Evolutionary conservation across 2,329 filamentous ascomycete species (phyloP).

Genomic region (Cercospora zeina): DNA sequence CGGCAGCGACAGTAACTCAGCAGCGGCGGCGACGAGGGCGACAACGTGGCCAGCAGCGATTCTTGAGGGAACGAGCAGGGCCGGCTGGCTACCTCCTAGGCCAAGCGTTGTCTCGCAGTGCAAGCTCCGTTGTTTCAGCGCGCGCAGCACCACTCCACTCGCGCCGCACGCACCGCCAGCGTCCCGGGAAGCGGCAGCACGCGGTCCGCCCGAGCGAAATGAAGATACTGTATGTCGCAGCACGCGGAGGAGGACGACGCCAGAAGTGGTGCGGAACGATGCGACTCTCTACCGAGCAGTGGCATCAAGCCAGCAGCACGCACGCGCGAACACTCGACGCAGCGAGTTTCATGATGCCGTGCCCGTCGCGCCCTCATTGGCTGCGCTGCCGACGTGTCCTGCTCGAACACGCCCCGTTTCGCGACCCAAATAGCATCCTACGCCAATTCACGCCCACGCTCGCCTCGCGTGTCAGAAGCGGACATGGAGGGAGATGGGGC

Average conservation of each 20-base stretch:
- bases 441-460: background rate
- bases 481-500: too few species aligned
- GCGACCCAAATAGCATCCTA: background rate
- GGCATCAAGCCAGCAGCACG: too few species aligned
- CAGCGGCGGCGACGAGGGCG: background rate
- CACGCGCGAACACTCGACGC: background rate
- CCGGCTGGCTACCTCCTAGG: background rate
- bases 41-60: background rate
- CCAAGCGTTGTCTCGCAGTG: constrained; percentile 11
- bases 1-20: constrained; percentile 3
- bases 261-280: too few species aligned
- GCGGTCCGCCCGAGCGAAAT: too few species aligned
- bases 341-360: background rate
- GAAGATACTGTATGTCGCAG: too few species aligned
- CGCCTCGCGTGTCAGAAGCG: background rate
- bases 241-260: too few species aligned
- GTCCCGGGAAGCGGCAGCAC: background rate
- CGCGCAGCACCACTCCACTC: background rate
- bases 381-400: background rate
- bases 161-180: background rate
- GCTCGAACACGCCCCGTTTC: background rate
- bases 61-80: constrained; percentile 3
- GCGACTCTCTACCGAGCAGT: too few species aligned
- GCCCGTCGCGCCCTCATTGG: background rate
- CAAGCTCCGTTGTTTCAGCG: constrained; percentile 13